Evolutionary conservation across 768 basidiomycete species (phyloP), one percentile per base, ranked within the genome.

Genomic region (Serendipita sp.): DNA sequence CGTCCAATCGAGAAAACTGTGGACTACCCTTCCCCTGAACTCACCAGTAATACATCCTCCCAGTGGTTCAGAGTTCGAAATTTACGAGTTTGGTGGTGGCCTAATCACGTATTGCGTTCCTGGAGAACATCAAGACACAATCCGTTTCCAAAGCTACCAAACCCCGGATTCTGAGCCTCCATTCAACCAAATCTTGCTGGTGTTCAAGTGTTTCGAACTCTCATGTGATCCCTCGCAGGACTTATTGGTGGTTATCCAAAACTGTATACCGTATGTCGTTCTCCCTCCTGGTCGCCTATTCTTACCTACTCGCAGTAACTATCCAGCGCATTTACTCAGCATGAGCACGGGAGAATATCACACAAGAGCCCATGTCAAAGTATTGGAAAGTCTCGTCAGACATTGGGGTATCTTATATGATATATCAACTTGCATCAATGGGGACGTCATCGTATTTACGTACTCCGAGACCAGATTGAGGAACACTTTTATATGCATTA

Each of bases 31-130:
- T 31, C 26, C 33, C 31, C 28, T 58, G n/a, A 11, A 30, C 53
- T 22, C 20, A 50, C 53, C 53, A 9, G 11, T 28, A 33, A 9
- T 58, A 28, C 17, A 22, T n/a, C 53, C 53, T 26, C 53, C 53
- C 17, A 28, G 17, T n/a, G 53, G 17, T 58, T 31, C 22, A 28
- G 53, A 58, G 9, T 58, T 58, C 28, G n/a, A 58, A 9, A 28
- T 58, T n/a, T 58, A 58, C 53, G 53, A 58, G 33, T 58, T 58
- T 58, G 33, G 26, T 11, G 53, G 53, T 26, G 30, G 53, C 28
- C 11, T 58, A 5, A 22, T 58, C 24, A 31, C 53, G 4, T 34
- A 22, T 34, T 58, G 53, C 31, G 31, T 33, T 11, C 53, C 53
- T n/a, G 53, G 53, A n/a, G 53, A 50, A 11, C 20, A 20, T 11